Evolutionary conservation across 176 grass and related monocot species (phyloP).

Genomic region (Eragrostis nindensis): DNA sequence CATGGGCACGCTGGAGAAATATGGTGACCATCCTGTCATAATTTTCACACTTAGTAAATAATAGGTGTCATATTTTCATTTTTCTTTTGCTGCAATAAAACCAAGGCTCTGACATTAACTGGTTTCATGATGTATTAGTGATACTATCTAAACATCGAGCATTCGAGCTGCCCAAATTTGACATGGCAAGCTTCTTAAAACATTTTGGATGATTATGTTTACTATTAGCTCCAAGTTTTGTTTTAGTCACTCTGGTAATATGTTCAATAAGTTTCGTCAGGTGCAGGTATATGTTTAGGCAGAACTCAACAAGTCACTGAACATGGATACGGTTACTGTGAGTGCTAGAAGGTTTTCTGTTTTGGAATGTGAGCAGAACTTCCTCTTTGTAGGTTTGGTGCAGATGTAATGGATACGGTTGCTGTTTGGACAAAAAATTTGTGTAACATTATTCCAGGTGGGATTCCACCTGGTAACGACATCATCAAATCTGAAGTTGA

Average conservation of each 20-base stretch:
- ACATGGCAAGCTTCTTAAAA: not conserved
- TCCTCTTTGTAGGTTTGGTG: slow-evolving; percentile 77
- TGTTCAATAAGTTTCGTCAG: not conserved
- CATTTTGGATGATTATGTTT: not conserved
- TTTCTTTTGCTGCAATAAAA: not conserved
- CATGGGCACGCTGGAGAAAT: slow-evolving; percentile 90
- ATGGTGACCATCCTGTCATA: slow-evolving; percentile 56
- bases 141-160: slow-evolving; percentile 1
- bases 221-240: not conserved
- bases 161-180: not conserved
- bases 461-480: slow-evolving; percentile 17
- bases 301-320: not conserved
- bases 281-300: not conserved
- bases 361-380: slow-evolving; percentile 11
- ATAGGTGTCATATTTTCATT: not conserved
- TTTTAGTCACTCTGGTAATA: not conserved
- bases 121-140: not conserved
- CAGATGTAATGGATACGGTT: slow-evolving; percentile 94
- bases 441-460: slow-evolving; percentile 51
- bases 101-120: not conserved
- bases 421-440: slow-evolving; percentile 83
- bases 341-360: slow-evolving; percentile 13
- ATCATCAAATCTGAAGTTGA: slow-evolving; percentile 51
- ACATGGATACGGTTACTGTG: not conserved
- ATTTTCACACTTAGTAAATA: not conserved